Base-by-base conservation (phyloP, 768 basidiomycete genomes). In the Lactarius akahatsu region DNA sequence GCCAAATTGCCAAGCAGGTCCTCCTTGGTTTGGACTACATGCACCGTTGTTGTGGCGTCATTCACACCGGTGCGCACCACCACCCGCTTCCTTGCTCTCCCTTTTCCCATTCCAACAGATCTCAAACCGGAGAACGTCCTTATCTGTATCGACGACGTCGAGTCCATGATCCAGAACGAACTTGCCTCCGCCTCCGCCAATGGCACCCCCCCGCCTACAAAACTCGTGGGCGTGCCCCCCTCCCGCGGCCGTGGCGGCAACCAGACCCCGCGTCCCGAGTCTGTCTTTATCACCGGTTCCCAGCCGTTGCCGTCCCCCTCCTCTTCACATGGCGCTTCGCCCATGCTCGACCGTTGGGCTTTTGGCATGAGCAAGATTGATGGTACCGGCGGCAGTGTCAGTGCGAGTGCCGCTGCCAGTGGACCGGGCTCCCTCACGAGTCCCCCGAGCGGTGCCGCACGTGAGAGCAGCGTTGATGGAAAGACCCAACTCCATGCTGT, bases 71-170 rank as follows among this genome's bases (percentile, higher is more conserved):
- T 86, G 61, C 57, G 83, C 76, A 28, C 32, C 52, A 16, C 36
- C 26, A 41, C 32, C 66, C 34, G 43, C 63, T 47, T 47, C 61
- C 6, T 26, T 26, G 40, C 13, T 57, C 32, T 43, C 43, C 45
- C 40, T 60, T 47, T 59, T 68, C 59, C 69, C 70, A 59, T 57
- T 64, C 58, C 55, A 68, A 59, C 73, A 87, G 95, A 99, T 77
- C 82, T 99, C 69, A 98, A 98, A 76, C 97, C 96, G 0, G 97
- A 98, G 77, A 98, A 98, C 77, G 95, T 99, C 32, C 85, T 99
- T 58, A 94, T 99, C 69, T 90, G 87, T 77, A 98, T 98, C 72
- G 96, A 98, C 74, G 92, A 98, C 74, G 96, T 98, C 71, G 96
- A 98, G 73, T 80, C 86, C 20, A 94, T 98, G 74, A 96, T 98